These are phyloP conservation scores for Dioszegia aurantiaca DNA, from an alignment of 768 basidiomycete genomes.

Conservation along the genomic window DNA sequence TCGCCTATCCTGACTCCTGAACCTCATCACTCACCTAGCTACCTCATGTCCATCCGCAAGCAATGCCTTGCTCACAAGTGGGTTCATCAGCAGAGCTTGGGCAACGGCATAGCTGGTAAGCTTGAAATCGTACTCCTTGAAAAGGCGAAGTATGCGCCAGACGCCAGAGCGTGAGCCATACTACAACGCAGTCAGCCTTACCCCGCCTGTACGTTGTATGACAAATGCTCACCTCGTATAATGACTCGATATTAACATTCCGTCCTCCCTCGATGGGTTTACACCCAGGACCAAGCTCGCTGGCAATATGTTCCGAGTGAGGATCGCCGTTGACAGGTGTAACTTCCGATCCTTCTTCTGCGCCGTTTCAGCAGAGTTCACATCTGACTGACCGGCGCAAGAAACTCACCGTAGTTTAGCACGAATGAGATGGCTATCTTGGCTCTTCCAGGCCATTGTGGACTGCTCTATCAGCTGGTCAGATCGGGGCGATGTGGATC, in stretches of 20 bases:
- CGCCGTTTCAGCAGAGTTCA: background rate
- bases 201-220: background rate
- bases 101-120: slow-evolving; percentile 37
- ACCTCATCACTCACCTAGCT: slow-evolving; percentile 19
- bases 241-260: slow-evolving; percentile 39
- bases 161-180: slow-evolving; percentile 44
- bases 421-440: slow-evolving; percentile 45
- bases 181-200: slow-evolving; percentile 10
- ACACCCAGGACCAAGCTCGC: slow-evolving; percentile 36
- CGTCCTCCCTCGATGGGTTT: slow-evolving; percentile 23
- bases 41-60: slow-evolving; percentile 36
- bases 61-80: slow-evolving; percentile 22
- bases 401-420: slow-evolving; percentile 43
- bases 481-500: too few species aligned
- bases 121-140: slow-evolving; percentile 32
- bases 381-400: background rate
- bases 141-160: slow-evolving; percentile 37
- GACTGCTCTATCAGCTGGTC: slow-evolving; percentile 17
- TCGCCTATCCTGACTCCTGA: background rate
- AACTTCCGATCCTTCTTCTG: slow-evolving; percentile 35
- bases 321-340: slow-evolving; percentile 40
- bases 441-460: slow-evolving; percentile 38
- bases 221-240: slow-evolving; percentile 37
- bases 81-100: slow-evolving; percentile 29
- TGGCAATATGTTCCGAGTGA: slow-evolving; percentile 25